Conservation (phyloP, 1,139 yeast species). For the Meyerozyma elateridarum region DNA sequence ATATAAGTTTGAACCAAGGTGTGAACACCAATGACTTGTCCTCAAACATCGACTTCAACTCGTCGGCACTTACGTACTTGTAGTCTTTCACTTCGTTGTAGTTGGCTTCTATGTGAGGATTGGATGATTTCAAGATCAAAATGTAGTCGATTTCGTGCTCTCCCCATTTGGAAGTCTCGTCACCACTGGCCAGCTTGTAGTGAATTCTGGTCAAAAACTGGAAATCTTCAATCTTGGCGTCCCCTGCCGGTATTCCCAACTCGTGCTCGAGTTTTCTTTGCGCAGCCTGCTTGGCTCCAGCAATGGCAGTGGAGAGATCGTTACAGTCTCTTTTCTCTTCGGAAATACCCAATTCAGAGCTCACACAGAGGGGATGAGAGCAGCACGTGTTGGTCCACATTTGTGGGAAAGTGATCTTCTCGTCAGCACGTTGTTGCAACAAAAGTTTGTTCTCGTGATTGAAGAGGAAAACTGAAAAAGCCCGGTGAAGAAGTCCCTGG, state of each 20-base stretch:
- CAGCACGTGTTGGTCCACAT: slow-evolving; percentile 99
- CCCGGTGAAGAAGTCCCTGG: slow-evolving; percentile 84
- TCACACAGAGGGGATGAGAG: slow-evolving; percentile 89
- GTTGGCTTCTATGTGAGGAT: slow-evolving; percentile 49
- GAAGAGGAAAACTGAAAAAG: slow-evolving; percentile 90
- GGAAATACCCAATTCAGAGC: slow-evolving; percentile 65
- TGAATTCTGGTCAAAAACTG: slow-evolving; percentile 89
- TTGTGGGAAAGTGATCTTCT: slow-evolving; percentile 91
- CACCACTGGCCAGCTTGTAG: slow-evolving; percentile 77
- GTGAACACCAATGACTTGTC: slow-evolving; percentile 68
- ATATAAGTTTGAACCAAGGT: slow-evolving; percentile 96
- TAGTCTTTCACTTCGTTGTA: slow-evolving; percentile 82
- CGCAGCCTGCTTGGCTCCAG: slow-evolving; percentile 85
- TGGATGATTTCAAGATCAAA: slow-evolving; percentile 64
- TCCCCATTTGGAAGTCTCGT: slow-evolving; percentile 80
- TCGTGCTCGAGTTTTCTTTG: slow-evolving; percentile 90
- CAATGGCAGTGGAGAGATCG: slow-evolving; percentile 46
- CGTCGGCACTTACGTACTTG: slow-evolving; percentile 64
- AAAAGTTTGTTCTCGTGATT: slow-evolving; percentile 71
- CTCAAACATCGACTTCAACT: slow-evolving; percentile 71
- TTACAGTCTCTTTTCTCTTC: slow-evolving; percentile 35
- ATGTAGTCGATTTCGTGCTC: slow-evolving; percentile 98
- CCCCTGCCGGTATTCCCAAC: slow-evolving; percentile 67
- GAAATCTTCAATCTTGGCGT: slow-evolving; percentile 66
- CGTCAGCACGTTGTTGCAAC: slow-evolving; percentile 91